Conservation (phyloP, 164 flowering plant genomes). For the Piper betle region DNA sequence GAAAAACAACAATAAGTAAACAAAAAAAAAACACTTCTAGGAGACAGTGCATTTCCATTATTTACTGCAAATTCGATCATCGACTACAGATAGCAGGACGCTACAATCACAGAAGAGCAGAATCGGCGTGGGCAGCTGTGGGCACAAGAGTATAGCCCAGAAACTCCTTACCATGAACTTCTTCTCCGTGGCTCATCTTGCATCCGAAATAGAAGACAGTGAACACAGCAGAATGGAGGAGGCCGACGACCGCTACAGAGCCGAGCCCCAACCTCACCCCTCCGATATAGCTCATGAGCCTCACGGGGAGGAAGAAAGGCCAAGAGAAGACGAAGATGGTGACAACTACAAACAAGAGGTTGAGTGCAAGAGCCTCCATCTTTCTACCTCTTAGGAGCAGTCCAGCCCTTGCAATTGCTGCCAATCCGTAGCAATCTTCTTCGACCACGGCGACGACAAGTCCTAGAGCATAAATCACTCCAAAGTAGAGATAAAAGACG, state of each 20-base stretch:
- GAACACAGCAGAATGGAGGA: constrained; percentile 3
- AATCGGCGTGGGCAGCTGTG: not conserved
- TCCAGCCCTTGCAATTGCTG: constrained; percentile 8
- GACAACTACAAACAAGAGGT: not conserved
- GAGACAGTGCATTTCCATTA: no score
- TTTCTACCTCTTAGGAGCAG: constrained; percentile 13
- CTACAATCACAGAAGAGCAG: not conserved
- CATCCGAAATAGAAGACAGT: constrained; percentile 11
- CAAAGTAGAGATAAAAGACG: constrained; percentile 5
- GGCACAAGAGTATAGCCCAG: not conserved
- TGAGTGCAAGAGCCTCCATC: constrained; percentile 6
- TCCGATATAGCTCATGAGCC: not conserved
- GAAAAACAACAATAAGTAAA: no score
- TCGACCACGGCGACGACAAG: constrained; percentile 12
- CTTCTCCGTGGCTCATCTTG: constrained; percentile 13
- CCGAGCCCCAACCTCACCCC: not conserved
- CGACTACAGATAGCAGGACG: not conserved
- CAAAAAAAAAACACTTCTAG: no score
- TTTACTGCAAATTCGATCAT: no score
- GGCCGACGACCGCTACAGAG: constrained; percentile 1
- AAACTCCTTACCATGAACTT: constrained; percentile 3
- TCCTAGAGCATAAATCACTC: constrained; percentile 7
- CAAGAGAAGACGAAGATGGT: not conserved
- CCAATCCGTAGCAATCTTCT: constrained; percentile 7
- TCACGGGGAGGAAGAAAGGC: not conserved